phyloP scores from a whole-genome alignment of 139 green algal species.

The Chlamydomonas urium region DNA sequence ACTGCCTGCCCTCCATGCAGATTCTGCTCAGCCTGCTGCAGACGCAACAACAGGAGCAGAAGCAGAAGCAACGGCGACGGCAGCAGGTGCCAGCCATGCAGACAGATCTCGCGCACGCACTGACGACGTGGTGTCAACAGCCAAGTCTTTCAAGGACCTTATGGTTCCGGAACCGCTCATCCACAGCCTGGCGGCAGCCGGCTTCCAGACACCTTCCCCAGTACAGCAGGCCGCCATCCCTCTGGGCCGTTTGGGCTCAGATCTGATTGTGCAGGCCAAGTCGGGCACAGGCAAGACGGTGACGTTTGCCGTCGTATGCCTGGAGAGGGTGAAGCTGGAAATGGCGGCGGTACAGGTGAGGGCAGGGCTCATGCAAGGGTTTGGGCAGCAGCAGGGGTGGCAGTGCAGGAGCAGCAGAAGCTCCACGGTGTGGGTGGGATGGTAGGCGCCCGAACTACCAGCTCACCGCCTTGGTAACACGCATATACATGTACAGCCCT shows the following conservation, averaged over 20 bases:
- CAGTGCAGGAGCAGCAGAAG: not conserved
- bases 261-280: slow-evolving; percentile 84
- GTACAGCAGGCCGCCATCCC: slow-evolving; percentile 56
- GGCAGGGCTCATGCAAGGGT: not conserved
- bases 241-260: slow-evolving; percentile 58
- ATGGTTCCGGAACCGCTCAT: slow-evolving; percentile 7
- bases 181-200: not conserved
- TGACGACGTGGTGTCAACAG: not conserved
- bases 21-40: not conserved
- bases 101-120: not conserved
- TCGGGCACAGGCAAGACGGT: slow-evolving; percentile 84
- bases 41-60: not conserved
- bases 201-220: slow-evolving; percentile 1
- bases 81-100: too few relatives aligned
- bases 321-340: slow-evolving; percentile 49
- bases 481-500: too few relatives aligned
- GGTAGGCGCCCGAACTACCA: too few relatives aligned
- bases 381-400: too few relatives aligned
- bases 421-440: too few relatives aligned
- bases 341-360: slow-evolving; percentile 43
- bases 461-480: too few relatives aligned
- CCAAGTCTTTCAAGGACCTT: slow-evolving; percentile 8
- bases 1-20: too few relatives aligned
- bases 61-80: too few relatives aligned
- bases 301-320: slow-evolving; percentile 57